Conservation (phyloP, 495 filamentous ascomycete species). For the Staphylotrichum longicolle region DNA sequence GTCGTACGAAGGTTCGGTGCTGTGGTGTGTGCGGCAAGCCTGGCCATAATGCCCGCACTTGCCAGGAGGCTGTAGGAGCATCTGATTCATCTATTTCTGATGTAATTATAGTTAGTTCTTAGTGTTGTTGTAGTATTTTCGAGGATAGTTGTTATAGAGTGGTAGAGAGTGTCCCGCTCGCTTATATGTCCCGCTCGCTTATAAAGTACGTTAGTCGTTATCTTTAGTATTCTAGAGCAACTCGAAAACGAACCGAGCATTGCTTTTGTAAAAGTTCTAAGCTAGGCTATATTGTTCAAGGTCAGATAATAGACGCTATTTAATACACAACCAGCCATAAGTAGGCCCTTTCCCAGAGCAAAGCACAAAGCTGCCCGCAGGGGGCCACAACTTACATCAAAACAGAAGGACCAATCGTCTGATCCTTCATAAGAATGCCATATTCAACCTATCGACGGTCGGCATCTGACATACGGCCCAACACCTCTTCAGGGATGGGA, state of each 20-base stretch:
- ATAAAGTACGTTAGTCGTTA: too few species aligned
- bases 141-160: too few species aligned
- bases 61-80: too few species aligned
- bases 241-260: conserved; percentile 42
- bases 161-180: too few species aligned
- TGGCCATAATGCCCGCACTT: too few species aligned
- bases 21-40: too few species aligned
- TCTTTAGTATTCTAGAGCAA: conserved; percentile 48
- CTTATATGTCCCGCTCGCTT: too few species aligned
- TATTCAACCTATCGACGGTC: background rate
- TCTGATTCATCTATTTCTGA: too few species aligned
- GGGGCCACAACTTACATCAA: background rate
- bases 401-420: background rate
- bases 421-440: conserved; percentile 1
- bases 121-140: too few species aligned
- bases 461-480: conserved; percentile 5
- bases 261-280: conserved; percentile 39
- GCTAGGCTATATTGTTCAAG: conserved; percentile 30
- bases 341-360: background rate
- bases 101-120: too few species aligned
- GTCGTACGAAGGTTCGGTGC: too few species aligned
- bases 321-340: background rate
- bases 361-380: background rate
- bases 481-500: background rate
- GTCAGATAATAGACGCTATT: background rate